phyloP scores from a whole-genome alignment of 2,329 filamentous ascomycete genomes.

The Talaromyces marneffei region DNA sequence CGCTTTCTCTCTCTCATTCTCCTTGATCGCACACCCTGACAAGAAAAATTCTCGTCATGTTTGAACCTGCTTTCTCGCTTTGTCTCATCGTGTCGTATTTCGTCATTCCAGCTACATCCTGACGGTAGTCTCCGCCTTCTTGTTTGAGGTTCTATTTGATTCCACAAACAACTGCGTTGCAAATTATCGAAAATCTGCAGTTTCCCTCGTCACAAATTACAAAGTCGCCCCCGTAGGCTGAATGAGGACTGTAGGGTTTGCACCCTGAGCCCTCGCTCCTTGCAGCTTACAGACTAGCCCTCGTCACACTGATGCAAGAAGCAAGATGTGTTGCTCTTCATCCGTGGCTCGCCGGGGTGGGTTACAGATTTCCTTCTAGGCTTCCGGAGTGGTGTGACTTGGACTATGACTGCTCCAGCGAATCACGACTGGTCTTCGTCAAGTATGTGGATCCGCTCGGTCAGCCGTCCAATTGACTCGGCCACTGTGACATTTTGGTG shows the following conservation, averaged over 20 bases:
- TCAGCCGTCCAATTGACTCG: background rate
- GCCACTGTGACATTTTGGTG: background rate
- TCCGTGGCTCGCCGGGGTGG: conserved; percentile 1
- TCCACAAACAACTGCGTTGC: background rate
- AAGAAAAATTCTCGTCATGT: background rate
- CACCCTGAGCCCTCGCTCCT: conserved; percentile 26
- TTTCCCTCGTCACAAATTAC: background rate
- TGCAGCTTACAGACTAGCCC: conserved; percentile 21
- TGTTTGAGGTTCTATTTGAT: background rate
- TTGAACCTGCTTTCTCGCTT: background rate
- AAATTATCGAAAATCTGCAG: background rate
- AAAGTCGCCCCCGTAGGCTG: background rate
- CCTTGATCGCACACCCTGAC: background rate
- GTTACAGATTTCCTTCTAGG: background rate
- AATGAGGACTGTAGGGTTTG: conserved; percentile 16
- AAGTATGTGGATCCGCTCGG: background rate
- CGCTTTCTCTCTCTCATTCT: background rate
- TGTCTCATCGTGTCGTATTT: background rate
- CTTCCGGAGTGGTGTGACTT: background rate
- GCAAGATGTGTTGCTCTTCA: no score
- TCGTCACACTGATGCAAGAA: conserved; percentile 20
- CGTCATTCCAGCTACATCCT: background rate
- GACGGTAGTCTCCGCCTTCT: background rate
- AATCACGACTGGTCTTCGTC: background rate
- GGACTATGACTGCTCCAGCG: background rate